Evolutionary conservation across 345 rosid genomes (phyloP), one percentile per base, ranked within the genome.

Genomic region (Melaleuca alternifolia): DNA sequence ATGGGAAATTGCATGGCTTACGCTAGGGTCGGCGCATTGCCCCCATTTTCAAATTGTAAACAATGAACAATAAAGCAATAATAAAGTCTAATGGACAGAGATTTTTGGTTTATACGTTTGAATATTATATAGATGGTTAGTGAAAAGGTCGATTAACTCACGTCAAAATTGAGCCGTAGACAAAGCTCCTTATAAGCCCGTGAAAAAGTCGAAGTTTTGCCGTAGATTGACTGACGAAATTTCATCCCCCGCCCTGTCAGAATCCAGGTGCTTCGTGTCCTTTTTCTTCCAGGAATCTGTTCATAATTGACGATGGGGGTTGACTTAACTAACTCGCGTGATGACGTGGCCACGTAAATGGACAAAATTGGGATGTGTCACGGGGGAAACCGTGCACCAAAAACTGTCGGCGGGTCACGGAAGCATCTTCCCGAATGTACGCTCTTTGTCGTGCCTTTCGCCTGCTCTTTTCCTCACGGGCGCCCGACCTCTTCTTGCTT

Each of bases 381-480:
- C 82, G 82, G 81, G 81, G 56, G 7, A 15, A 24, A 30, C 54
- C 24, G 6, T 50, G 56, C 53, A 51, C 86, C 86, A n/a, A 85
- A 65, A 65, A 85, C 83, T 30, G 86, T 85, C 86, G 86, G 86
- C 65, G 81, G 56, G 86, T 85, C 48, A 71, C 82, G 81, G 82
- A 5, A 62, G 71, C 71, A 11, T 41, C 71, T 54, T 20, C 50
- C 46, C 82, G n/a, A 62, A 50, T n/a, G 23, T 13, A 0, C 30
- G 51, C 48, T 33, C 79, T 33, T 24, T 18, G 81, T 41, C 81
- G 44, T 1, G 23, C 18, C 33, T 2, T 57, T 56, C 24, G 79
- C 44, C 21, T 48, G 44, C 61, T 50, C 53, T 4, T 4, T 50
- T 57, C 41, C 41, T 41, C 41, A 41, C 41, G 41, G 41, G 41